Conservation (phyloP, 805 yeast genomes). For the Saturnispora mendoncae region DNA sequence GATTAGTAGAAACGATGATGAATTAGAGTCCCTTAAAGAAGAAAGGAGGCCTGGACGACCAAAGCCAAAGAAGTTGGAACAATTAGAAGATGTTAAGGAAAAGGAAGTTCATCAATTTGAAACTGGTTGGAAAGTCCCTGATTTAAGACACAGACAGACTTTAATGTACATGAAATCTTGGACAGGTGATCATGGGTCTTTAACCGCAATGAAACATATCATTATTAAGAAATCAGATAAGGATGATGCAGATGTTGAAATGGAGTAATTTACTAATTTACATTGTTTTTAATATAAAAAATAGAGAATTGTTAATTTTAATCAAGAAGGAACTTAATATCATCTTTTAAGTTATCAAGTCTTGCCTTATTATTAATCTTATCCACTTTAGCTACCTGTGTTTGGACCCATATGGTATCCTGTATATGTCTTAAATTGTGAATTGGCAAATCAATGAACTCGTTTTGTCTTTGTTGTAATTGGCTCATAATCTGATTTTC, state of each 20-base stretch:
- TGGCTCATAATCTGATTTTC: not conserved
- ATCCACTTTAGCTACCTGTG: constrained; percentile 4
- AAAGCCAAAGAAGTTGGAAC: constrained; percentile 57
- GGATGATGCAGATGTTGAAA: constrained; percentile 24
- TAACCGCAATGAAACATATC: constrained; percentile 50
- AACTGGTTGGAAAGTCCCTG: constrained; percentile 68
- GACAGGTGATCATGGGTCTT: constrained; percentile 79
- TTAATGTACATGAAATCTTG: constrained; percentile 58
- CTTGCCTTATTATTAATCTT: not conserved
- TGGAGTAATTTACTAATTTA: not conserved
- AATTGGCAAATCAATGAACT: not conserved
- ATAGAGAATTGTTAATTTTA: not conserved
- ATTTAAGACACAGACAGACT: constrained; percentile 50
- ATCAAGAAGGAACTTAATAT: not conserved
- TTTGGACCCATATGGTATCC: constrained; percentile 8
- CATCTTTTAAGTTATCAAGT: not conserved
- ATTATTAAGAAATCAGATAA: constrained; percentile 25
- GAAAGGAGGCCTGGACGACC: constrained; percentile 88
- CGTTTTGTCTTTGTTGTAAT: not conserved
- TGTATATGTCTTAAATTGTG: not conserved
- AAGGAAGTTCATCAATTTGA: constrained; percentile 53
- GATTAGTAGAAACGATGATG: constrained; percentile 65
- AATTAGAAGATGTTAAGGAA: constrained; percentile 52
- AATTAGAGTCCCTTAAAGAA: constrained; percentile 49
- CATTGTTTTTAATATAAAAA: no score